Evolutionary conservation across 148 eudicot species (phyloP), one percentile per base, ranked within the genome.

Genomic region (Vaccinium darrowii): DNA sequence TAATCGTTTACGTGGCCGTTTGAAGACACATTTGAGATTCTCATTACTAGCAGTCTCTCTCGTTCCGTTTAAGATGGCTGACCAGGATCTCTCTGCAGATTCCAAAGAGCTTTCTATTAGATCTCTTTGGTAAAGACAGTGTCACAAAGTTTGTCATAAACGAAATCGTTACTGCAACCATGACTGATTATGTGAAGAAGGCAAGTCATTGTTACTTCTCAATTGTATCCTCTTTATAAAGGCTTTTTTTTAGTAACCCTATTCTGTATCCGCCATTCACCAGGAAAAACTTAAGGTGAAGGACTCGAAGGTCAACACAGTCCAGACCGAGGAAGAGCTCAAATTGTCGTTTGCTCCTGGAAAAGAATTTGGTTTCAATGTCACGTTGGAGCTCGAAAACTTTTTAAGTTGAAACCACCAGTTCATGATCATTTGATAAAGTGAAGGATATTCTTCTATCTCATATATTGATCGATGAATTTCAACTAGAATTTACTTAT

Each of bases 321-420:
- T 78, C 80, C 96, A 94, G 83, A 90, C 94, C 7, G 92, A 89
- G 56, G 96, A 93, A 76, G 96, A 95, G 85, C 92, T 95, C 53
- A 90, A 92, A 75, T 81, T 73, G 21, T 50, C 79, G 19, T 95
- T 92, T 85, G 51, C 81, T 81, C 96, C 96, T 14, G 98, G 98
- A 84, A 92, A 87, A 39, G 92, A 89, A 51, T 95, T 93, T 84
- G 94, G 98, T 72, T 95, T 95, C 85, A 90, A 92, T 83, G 98
- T 91, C 63, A 93, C 85, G 25, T 58, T 94, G 50, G 95, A 94
- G 85, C 90, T 95, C 78, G 92, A 86, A 71, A 81, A 79, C 1
- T 69, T 50, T 78, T 91, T 88, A 86, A 81, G 75, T 81, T 54
- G 89, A 87, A 78, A 78, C 81, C 62, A 13, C 47, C n/a, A 0